Conservation (phyloP, 257 asterid species). For the Solanum chaucha region DNA sequence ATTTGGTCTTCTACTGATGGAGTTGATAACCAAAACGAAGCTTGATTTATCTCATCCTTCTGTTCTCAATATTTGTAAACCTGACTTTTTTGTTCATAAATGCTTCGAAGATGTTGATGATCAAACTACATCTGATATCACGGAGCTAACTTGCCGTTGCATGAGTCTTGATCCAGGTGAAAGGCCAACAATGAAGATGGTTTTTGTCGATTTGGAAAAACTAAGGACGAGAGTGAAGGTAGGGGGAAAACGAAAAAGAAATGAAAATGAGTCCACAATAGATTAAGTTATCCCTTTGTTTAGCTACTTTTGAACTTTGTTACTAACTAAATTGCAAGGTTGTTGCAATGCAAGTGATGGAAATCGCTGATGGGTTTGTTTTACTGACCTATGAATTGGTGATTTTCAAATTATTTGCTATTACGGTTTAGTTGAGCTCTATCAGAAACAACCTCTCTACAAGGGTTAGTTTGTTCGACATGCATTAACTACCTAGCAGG, state of each 20-base stretch:
- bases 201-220: not conserved
- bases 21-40: not conserved
- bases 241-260: not conserved
- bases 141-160: not conserved
- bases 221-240: not conserved
- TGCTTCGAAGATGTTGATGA: not conserved
- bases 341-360: not conserved
- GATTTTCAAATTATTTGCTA: not conserved
- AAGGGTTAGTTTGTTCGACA: no score
- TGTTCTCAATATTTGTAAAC: not conserved
- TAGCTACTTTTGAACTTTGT: not conserved
- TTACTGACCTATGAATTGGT: not conserved
- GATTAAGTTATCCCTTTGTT: not conserved
- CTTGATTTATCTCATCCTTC: not conserved
- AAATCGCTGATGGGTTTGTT: not conserved
- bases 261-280: not conserved
- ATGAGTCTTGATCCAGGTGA: not conserved
- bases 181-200: not conserved
- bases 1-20: not conserved
- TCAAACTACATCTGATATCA: not conserved
- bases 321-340: not conserved
- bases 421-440: not conserved
- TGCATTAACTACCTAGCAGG: no score
- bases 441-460: not conserved
- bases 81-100: not conserved